Base-by-base conservation (phyloP, 2,329 filamentous ascomycete species). In the Bipolaris gigantea region DNA sequence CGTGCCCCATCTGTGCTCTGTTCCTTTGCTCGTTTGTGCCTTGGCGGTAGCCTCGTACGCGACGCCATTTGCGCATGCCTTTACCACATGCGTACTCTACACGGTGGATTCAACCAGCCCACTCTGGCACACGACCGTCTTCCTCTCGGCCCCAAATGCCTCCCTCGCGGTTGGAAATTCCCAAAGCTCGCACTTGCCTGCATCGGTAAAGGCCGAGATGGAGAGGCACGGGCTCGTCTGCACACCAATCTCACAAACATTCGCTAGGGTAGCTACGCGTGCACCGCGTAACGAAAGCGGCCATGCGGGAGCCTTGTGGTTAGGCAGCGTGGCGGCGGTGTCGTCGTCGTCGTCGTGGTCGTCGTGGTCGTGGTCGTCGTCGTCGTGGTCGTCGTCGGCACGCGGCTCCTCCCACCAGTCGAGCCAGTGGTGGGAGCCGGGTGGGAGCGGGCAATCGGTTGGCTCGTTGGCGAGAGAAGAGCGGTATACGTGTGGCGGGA, bases 401-500 rank as follows among this genome's bases (percentile, higher is more conserved):
- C 23, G 45, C 5, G 60, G 54, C 41, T 65, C 61, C 30, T 67
- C 57, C 64, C 62, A 67, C 70, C 66, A 71, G 44, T 66, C 64
- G 11, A 68, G 55, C 69, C 67, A 72, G 47, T 69, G 56, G 52
- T 30, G 11, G 10, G 3, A 4, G 10, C 10, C 27, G 13, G 9
- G 27, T 30, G 4, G 27, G 10, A 13, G 10, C 1, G 10, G 10
- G 10, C 27, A 3, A 30, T 77, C 56, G 47, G 46, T 9, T 52
- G 16, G 5, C 54, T 45, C 56, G 16, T 47, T 53, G 44, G 47
- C 46, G 18, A 55, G 59, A 42, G 77, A 77, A 19, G 73, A 43
- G 0, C 53, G 45, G 35, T 67, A 57, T 15, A 74, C 69, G 66
- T 88, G 85, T 0, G 79, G 70, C 0, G 86, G 85, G 1, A 89